Base-by-base conservation (phyloP, 2,329 filamentous ascomycete genomes). In the Colletotrichum spaethianum region DNA sequence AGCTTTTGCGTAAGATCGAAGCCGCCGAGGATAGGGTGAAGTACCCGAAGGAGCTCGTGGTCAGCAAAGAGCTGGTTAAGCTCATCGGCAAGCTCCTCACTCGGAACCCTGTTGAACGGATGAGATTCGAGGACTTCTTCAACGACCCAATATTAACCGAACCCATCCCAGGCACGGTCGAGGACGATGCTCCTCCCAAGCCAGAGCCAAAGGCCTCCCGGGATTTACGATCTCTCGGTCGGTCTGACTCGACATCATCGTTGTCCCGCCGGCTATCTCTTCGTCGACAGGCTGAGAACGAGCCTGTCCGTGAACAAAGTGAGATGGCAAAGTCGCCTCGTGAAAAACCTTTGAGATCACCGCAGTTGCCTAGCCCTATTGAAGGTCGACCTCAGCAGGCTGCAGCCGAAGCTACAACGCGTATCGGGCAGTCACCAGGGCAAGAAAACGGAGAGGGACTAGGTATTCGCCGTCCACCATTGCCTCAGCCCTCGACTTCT, bases 1-100 rank as follows among this genome's bases (percentile, higher is more conserved):
- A 99, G 80, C 86, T 99, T 44, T 88, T 98, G 53, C 91, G 94
- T 73, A 96, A 93, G 84, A 99, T 99, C 75, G 96, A 98, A 81
- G 92, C 92, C 72, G 92, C 93, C 23, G 93, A 97, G 74, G 96
- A 98, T 79, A 87, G 90, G 74, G 97, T 98, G 82, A 91, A 89
- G 75, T 98, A 98, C 76, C 91, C 93, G 0, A 90, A 90, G 76
- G 93, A 95, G 61, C 89, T 90, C 40, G 85, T 89, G 60, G 90
- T 94, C 72, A 96, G 91, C 75, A 83, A 91, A 59, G 92, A 93
- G 12, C 90, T 98, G 83, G 98, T 97, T 81, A 86, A 88, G 28
- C 85, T 98, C 23, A 95, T 98, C 71, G 90, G 94, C 53, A 88
- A 88, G 48, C 87, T 99, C 20, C 85, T 99, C 74, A 98, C 96